Percentiles rank a stretch among this genome's conserved stretches.
Conservation (phyloP, 176 grass and related monocot species). For the bread wheat (Triticum aestivum) region IWGSC_CS_RefSeq_v2.1 NC_057802.1:385886070-385886569, state of each 20-base stretch:
- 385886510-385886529: constrained; percentile 67
- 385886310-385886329: neutral
- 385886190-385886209: neutral
- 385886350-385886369: constrained; percentile 76
- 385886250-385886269: neutral
- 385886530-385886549: constrained; percentile 90
- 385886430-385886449: constrained; percentile 92
- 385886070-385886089: constrained; percentile 87
- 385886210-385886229: neutral
- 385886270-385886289: neutral
- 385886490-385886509: constrained; percentile 69
- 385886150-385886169: neutral
- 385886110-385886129: constrained; percentile 71
- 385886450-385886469: constrained; percentile 75
- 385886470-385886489: constrained; percentile 69
- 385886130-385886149: neutral
- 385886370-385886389: constrained; percentile 78
- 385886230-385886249: neutral
- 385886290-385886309: neutral
- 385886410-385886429: constrained; percentile 84
- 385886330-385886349: constrained; percentile 1
- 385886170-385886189: neutral
- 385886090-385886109: constrained; percentile 98
- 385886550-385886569: constrained; percentile 17
- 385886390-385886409: constrained; percentile 78